Evolutionary conservation across 2,329 filamentous ascomycete genomes (phyloP).

Genomic region (Hymenoscyphus repandus): DNA sequence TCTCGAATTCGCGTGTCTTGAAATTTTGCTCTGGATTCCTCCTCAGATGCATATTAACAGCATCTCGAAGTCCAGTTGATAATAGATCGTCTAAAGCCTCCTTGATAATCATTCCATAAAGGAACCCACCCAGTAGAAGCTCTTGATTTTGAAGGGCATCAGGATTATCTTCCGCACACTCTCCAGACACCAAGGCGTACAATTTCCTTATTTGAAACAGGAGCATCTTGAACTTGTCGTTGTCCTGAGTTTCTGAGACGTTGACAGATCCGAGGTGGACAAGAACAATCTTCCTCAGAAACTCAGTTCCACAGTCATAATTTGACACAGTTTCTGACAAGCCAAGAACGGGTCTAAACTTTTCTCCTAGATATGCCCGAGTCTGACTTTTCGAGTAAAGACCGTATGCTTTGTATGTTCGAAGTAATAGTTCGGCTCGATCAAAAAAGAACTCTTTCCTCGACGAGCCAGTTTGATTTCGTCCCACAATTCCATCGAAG

Average conservation of each 20-base stretch:
- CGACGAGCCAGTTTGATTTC: slow-evolving; percentile 67
- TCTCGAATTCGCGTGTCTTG: slow-evolving; percentile 68
- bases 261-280: slow-evolving; percentile 85
- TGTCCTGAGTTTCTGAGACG: slow-evolving; percentile 77
- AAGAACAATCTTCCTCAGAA: slow-evolving; percentile 81
- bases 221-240: slow-evolving; percentile 89
- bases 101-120: slow-evolving; percentile 94
- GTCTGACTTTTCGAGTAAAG: slow-evolving; percentile 79
- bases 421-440: slow-evolving; percentile 82
- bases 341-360: slow-evolving; percentile 83
- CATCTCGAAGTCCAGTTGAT: slow-evolving; percentile 44
- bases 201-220: slow-evolving; percentile 96
- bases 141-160: slow-evolving; percentile 97
- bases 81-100: slow-evolving; percentile 90
- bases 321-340: slow-evolving; percentile 80
- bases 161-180: slow-evolving; percentile 90
- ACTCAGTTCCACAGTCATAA: slow-evolving; percentile 86
- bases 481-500: slow-evolving; percentile 86
- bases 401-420: slow-evolving; percentile 88
- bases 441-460: slow-evolving; percentile 92
- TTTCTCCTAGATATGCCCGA: slow-evolving; percentile 79
- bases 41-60: slow-evolving; percentile 53
- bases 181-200: slow-evolving; percentile 86
- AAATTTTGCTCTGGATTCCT: slow-evolving; percentile 63
- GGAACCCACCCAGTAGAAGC: slow-evolving; percentile 83